Conservation (phyloP, 306 rosid species). For the Potentilla sterilis region DNA sequence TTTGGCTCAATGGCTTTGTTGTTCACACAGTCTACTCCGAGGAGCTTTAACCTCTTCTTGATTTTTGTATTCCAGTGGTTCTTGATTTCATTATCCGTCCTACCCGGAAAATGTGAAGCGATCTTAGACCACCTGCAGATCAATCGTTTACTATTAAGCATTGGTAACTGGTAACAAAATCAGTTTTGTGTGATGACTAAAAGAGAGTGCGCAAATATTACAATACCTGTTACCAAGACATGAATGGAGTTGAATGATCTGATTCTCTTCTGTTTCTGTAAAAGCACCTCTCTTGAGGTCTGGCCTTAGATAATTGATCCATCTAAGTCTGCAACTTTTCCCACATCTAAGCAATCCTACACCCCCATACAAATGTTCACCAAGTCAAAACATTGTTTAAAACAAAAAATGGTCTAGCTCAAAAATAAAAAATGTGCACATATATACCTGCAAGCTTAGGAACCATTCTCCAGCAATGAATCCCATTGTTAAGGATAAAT, state of each 20-base stretch:
- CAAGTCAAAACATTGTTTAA: not conserved
- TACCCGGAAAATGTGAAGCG: conserved; percentile 89
- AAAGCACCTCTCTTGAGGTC: conserved; percentile 94
- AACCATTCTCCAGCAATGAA: conserved; percentile 93
- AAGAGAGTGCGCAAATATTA: not conserved
- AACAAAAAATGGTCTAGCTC: not conserved
- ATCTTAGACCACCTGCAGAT: conserved; percentile 87
- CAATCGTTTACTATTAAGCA: not conserved
- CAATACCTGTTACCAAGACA: conserved; percentile 87
- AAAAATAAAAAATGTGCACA: not conserved
- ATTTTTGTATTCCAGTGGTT: conserved; percentile 95
- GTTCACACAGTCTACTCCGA: conserved; percentile 63
- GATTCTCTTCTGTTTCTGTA: conserved; percentile 83
- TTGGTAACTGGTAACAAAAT: not conserved
- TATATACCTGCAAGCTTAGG: conserved; percentile 91
- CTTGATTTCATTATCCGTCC: conserved; percentile 94
- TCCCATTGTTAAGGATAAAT: conserved; percentile 90
- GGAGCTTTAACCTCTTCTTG: conserved; percentile 77
- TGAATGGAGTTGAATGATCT: conserved; percentile 83
- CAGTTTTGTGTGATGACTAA: not conserved
- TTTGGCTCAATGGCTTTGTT: conserved; percentile 43
- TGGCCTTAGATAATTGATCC: conserved; percentile 95
- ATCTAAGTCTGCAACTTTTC: conserved; percentile 93
- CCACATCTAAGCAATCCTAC: conserved; percentile 92
- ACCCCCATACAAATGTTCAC: conserved; percentile 20